These are phyloP conservation scores for Alternaria alternata DNA, from an alignment of 2,329 filamentous ascomycete genomes.

Conservation along the genomic window DNA sequence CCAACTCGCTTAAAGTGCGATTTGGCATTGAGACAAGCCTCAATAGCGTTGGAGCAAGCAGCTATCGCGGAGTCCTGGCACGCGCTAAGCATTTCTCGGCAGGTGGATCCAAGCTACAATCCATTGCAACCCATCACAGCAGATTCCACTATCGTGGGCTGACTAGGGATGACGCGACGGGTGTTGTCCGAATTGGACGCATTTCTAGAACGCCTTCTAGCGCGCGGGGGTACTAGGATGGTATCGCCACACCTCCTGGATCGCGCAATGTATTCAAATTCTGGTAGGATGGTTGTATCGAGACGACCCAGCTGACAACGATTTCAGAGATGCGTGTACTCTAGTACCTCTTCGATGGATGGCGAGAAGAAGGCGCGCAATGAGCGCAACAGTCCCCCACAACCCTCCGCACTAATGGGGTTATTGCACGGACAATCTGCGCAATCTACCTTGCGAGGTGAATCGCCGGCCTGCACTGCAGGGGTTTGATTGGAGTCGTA, in stretches of 20 bases:
- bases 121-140: constrained; percentile 8
- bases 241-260: not conserved
- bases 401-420: not conserved
- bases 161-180: constrained; percentile 3
- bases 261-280: not conserved
- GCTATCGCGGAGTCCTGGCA: not conserved
- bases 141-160: constrained; percentile 14
- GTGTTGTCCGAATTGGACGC: constrained; percentile 9
- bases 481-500: not conserved
- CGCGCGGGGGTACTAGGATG: not conserved
- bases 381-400: not conserved
- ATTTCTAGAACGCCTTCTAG: constrained; percentile 25
- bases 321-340: not conserved
- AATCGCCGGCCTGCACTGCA: not conserved
- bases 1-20: constrained; percentile 15
- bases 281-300: constrained; percentile 1
- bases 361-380: not conserved
- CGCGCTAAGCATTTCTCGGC: constrained; percentile 18
- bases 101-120: constrained; percentile 8
- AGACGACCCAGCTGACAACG: not conserved
- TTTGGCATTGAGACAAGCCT: constrained; percentile 32
- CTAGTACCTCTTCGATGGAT: not conserved
- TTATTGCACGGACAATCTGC: constrained; percentile 1
- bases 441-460: constrained; percentile 1
- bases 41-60: constrained; percentile 9